These are phyloP conservation scores for Panicum hallii DNA, from an alignment of 202 grass and related monocot species.

Conservation along the genomic window DNA sequence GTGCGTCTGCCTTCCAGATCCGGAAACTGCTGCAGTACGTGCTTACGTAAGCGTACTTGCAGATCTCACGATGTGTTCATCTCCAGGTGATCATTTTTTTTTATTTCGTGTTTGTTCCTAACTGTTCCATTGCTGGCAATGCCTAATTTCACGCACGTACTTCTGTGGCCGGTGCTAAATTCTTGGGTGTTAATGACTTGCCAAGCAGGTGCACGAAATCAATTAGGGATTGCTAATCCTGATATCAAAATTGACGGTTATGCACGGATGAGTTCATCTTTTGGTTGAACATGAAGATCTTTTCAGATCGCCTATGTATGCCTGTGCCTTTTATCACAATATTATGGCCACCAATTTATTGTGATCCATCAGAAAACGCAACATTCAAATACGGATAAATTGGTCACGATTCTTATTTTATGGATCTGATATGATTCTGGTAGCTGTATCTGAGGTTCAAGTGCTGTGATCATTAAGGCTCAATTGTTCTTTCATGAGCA, in stretches of 20 bases:
- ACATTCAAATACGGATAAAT: background rate
- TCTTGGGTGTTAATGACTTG: background rate
- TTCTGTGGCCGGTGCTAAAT: background rate
- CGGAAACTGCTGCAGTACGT: conserved; percentile 34
- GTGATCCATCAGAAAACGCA: background rate
- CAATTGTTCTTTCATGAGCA: background rate
- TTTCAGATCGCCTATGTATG: background rate
- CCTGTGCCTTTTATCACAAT: background rate
- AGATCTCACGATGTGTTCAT: conserved; percentile 15
- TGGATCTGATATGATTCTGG: background rate
- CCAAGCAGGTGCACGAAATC: background rate
- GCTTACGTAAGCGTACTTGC: conserved; percentile 30
- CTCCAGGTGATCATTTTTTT: background rate
- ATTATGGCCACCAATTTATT: background rate
- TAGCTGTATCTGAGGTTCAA: background rate
- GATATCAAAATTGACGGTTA: background rate
- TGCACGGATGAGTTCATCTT: background rate
- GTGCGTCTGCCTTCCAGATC: conserved; percentile 48
- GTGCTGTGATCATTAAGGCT: background rate
- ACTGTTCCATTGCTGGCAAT: background rate
- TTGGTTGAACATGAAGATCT: background rate
- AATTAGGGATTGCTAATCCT: background rate
- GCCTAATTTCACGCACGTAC: background rate
- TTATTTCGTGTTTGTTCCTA: background rate
- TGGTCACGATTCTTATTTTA: background rate